These are phyloP conservation scores for Cercospora berteroae DNA, from an alignment of 2,329 filamentous ascomycete species.

Conservation along the genomic window DNA sequence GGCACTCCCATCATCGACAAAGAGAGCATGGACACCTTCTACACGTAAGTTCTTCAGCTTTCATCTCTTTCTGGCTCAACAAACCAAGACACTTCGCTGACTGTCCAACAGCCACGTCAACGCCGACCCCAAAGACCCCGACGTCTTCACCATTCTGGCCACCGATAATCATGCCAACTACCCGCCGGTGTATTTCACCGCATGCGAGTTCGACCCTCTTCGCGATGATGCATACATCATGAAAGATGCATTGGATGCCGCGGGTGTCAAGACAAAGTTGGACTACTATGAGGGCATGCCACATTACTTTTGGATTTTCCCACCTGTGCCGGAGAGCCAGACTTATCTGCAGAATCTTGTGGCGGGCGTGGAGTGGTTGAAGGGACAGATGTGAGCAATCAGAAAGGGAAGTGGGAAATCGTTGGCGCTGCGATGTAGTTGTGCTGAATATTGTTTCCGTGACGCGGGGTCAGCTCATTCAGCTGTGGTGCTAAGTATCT, in stretches of 20 bases:
- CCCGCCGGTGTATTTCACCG: slow-evolving; percentile 51
- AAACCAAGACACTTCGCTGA: neutral
- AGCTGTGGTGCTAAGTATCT: neutral
- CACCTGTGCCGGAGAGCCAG: slow-evolving; percentile 19
- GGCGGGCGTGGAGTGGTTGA: slow-evolving; percentile 26
- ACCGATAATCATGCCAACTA: slow-evolving; percentile 33
- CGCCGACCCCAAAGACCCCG: slow-evolving; percentile 26
- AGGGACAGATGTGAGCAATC: slow-evolving; percentile 1
- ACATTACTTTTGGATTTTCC: slow-evolving; percentile 42
- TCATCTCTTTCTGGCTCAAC: neutral
- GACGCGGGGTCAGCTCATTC: neutral
- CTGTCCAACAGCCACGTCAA: slow-evolving; percentile 13
- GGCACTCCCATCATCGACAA: slow-evolving; percentile 28
- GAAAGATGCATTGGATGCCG: slow-evolving; percentile 48
- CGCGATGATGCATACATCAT: slow-evolving; percentile 55
- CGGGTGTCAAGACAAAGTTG: slow-evolving; percentile 29
- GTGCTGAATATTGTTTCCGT: neutral
- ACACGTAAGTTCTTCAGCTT: slow-evolving; percentile 10
- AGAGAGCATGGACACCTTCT: slow-evolving; percentile 29
- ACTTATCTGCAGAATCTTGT: slow-evolving; percentile 23
- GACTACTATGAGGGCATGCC: slow-evolving; percentile 36
- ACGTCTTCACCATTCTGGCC: slow-evolving; percentile 25
- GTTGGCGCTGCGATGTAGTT: neutral
- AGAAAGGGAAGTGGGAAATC: neutral
- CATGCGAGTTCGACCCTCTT: slow-evolving; percentile 52